Conservation (phyloP, 2,329 filamentous ascomycete species). For the Apiospora hydei region DNA sequence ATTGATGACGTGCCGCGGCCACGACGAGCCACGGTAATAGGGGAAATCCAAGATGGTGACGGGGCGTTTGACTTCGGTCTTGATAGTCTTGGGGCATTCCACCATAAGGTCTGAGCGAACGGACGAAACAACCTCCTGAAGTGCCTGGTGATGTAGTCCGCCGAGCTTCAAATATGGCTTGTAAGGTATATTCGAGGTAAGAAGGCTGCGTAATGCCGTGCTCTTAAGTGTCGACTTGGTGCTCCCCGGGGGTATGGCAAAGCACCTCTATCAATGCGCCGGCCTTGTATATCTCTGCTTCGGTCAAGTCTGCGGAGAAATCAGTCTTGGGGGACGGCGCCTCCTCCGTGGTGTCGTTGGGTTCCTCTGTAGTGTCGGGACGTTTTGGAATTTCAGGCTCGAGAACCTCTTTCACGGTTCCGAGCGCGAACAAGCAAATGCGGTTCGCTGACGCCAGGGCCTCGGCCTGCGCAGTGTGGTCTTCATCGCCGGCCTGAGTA, state of each 20-base stretch:
- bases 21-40: conserved; percentile 35
- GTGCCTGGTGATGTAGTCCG: conserved; percentile 31
- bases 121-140: conserved; percentile 36
- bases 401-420: not conserved
- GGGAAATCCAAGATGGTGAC: conserved; percentile 38
- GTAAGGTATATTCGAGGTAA: conserved; percentile 21
- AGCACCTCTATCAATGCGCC: conserved; percentile 3
- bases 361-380: not conserved
- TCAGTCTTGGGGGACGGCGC: not conserved
- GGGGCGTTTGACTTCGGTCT: conserved; percentile 38
- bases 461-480: not conserved
- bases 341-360: not conserved
- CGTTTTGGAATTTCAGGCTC: not conserved
- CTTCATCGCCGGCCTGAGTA: not conserved
- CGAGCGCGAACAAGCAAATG: not conserved
- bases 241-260: not conserved
- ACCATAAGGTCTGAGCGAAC: conserved; percentile 38
- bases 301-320: not conserved
- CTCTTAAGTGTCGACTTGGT: not conserved
- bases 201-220: conserved; percentile 8
- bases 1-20: conserved; percentile 50
- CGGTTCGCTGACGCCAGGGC: not conserved
- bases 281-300: not conserved
- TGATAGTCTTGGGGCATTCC: conserved; percentile 36
- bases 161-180: conserved; percentile 28